Percentiles rank a stretch among this genome's conserved stretches.
Conservation (phyloP, 2,329 filamentous ascomycete genomes). For the Lasiodiplodia sp. region DNA sequence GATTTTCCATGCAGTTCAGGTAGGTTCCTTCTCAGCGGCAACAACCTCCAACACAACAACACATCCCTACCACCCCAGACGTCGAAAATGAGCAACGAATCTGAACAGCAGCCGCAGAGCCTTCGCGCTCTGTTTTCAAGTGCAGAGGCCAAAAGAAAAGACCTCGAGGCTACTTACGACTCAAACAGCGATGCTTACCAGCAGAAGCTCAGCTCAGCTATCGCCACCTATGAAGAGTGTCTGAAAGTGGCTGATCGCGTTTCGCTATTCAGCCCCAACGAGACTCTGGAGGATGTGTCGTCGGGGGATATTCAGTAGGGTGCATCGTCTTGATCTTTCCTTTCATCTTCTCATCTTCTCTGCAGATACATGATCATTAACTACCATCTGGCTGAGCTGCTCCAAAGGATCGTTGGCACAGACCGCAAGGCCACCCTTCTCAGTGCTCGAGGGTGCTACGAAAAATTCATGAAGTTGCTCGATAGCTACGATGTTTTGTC, state of each 20-base stretch:
- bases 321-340: constrained; percentile 40
- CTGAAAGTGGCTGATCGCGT: constrained; percentile 72
- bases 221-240: constrained; percentile 77
- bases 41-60: neutral
- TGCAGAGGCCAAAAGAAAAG: constrained; percentile 63
- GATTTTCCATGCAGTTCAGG: constrained; percentile 5
- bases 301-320: constrained; percentile 80
- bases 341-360: constrained; percentile 30
- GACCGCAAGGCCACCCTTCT: constrained; percentile 68
- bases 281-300: constrained; percentile 83
- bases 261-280: constrained; percentile 89
- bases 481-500: constrained; percentile 80
- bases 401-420: constrained; percentile 69
- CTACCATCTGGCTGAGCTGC: constrained; percentile 80
- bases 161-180: constrained; percentile 69
- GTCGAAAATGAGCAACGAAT: constrained; percentile 32
- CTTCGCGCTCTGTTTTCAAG: constrained; percentile 62
- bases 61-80: neutral
- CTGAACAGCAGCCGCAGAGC: constrained; percentile 59
- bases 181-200: constrained; percentile 71
- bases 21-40: constrained; percentile 1
- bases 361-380: constrained; percentile 75
- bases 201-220: constrained; percentile 70
- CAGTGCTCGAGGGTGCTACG: constrained; percentile 73
- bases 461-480: constrained; percentile 76